A percentile compares a stretch with the other conserved stretches of the same genome.
phyloP scores from a whole-genome alignment of 495 filamentous ascomycete genomes.

The Niebla homalea region DNA sequence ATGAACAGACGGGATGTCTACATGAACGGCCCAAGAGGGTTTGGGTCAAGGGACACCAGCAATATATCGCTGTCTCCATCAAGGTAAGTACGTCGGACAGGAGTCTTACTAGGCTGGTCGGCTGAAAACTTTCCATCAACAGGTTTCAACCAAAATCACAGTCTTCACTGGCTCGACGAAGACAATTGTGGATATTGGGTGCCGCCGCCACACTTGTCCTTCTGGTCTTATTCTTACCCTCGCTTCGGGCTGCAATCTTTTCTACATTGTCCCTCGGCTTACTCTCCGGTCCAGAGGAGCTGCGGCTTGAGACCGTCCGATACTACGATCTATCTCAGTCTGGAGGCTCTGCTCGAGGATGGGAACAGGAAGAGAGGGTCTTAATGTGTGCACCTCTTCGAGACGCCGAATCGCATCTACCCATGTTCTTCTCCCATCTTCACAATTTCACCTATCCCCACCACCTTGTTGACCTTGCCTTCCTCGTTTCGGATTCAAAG shows the following conservation, averaged over 20 bases:
- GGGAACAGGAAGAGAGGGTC: constrained; percentile 91
- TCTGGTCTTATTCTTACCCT: constrained; percentile 50
- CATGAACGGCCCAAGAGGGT: constrained; percentile 62
- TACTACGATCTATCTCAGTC: constrained; percentile 92
- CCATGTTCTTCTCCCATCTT: constrained; percentile 97
- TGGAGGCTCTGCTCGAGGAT: constrained; percentile 77
- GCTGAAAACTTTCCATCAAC: constrained; percentile 5
- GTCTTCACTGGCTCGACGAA: constrained; percentile 58
- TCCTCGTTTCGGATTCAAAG: constrained; percentile 94
- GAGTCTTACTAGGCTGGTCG: not conserved
- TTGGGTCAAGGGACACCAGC: constrained; percentile 39
- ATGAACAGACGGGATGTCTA: constrained; percentile 56
- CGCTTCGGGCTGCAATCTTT: constrained; percentile 54
- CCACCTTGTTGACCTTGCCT: constrained; percentile 88
- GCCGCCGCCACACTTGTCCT: constrained; percentile 26
- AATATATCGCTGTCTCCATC: constrained; percentile 85
- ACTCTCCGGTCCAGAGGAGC: constrained; percentile 51
- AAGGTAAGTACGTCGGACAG: constrained; percentile 41
- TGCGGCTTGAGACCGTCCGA: constrained; percentile 80
- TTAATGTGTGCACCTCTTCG: constrained; percentile 89
- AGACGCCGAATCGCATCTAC: constrained; percentile 84
- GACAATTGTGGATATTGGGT: constrained; percentile 49
- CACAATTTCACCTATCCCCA: constrained; percentile 96
- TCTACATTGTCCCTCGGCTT: constrained; percentile 55
- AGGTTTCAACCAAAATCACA: constrained; percentile 85